Base-by-base conservation (phyloP, 192 early-diverging fungal species). In the Linnemannia exigua region DNA sequence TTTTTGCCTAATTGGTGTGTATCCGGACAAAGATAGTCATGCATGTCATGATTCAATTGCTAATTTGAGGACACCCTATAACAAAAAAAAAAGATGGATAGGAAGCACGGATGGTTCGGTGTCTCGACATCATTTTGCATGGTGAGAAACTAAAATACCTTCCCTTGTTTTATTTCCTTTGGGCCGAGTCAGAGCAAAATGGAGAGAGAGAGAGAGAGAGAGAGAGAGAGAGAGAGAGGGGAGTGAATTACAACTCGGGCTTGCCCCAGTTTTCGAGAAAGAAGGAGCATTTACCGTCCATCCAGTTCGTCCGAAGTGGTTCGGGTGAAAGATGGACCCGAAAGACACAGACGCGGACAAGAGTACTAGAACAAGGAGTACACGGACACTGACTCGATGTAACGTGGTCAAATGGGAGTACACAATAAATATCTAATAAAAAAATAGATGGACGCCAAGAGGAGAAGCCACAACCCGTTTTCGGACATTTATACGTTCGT, bases 301-400 rank as follows among this genome's bases (percentile, higher is more conserved):
- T 25, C 58, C n/a, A 11, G 58, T 28, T 20, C 25, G 58, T 61
- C 11, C 11, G 52, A 22, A 31, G 31, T 63, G 11, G 58, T 0
- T 25, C 58, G 58, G 58, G 31, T 63, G 58, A 63, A 63, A 63
- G 58, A 63, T 63, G 58, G 58, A 63, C 58, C 58, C 25, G 58
- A 63, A 25, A 63, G 52, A 25, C 52, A 54, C n/a, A n/a, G n/a
- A n/a, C n/a, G n/a, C n/a, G n/a, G n/a, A n/a, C n/a, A n/a, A n/a
- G n/a, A n/a, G n/a, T 54, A n/a, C 25, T 54, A n/a, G 22, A 54
- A n/a, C n/a, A 8, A n/a, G 44, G 44, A 8, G 6, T n/a, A 54
- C 52, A 54, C 52, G 52, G 52, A 54, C 12, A 63, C 58, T 15
- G 25, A 17, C 41, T 6, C 41, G 2, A 50, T 50, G 15, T 50